Base-by-base conservation (phyloP, 2,329 filamentous ascomycete species). In the Colletotrichum camelliae region DNA sequence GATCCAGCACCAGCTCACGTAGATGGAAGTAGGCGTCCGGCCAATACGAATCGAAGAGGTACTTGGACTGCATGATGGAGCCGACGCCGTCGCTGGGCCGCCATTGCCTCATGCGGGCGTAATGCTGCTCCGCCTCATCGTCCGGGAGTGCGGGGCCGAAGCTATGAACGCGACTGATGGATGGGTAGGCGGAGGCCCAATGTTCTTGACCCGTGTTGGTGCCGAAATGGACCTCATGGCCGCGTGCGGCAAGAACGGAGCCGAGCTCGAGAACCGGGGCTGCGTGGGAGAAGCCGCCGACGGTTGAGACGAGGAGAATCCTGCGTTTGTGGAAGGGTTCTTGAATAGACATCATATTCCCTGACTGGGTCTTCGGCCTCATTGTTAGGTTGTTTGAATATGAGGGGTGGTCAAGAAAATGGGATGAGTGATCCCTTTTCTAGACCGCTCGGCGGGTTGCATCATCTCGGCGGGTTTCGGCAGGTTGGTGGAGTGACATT, bases 1-100 rank as follows among this genome's bases (percentile, higher is more conserved):
- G 24, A 31, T 69, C 52, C 4, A 70, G 78, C 21, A 84, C 79
- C 7, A 68, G 69, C 37, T 81, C 79, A 9, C 82, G 77, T 4
- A 77, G 71, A 7, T 65, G 58, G 64, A 82, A 83, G 13, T 77
- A 82, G 10, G 81, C 74, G 10, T 82, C 80, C 52, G 65, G 65
- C 85, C 84, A 87, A 75, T 82, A 83, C 1, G 81, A 81, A 67
- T 86, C 84, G 68, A 84, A 84, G 55, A 84, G 78, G 43, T 81
- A 81, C 71, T 86, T 87, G n/a, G 83, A 83, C 24, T 78, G 70
- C 79, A 86, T 78, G 33, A 82, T 79, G 31, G 67, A 29, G n/a
- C 72, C 48, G 3, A 71, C 27, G 33, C 66, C 67, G 3, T 73
- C 39, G 31, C 64, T 62, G 21, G 57, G 67, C 21, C 67, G 35